A percentile compares a stretch with the other conserved stretches of the same genome.
phyloP scores from a whole-genome alignment of 768 basidiomycete genomes.

The Phaffia australis region DNA sequence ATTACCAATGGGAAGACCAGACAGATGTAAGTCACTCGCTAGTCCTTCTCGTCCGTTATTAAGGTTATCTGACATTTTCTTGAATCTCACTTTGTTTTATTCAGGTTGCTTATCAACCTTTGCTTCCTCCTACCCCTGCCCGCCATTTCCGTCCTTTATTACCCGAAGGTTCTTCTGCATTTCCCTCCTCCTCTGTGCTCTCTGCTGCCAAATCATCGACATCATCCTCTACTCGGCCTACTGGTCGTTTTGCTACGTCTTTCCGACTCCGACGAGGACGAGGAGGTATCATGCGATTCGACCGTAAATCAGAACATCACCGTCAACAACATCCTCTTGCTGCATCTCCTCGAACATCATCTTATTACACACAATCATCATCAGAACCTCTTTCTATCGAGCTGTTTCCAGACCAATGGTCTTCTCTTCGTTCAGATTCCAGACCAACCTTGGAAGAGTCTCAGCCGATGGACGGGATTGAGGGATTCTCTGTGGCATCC shows the following conservation, averaged over 20 bases:
- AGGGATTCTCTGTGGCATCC: slow-evolving; percentile 21
- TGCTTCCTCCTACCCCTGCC: slow-evolving; percentile 35
- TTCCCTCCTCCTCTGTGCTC: neutral
- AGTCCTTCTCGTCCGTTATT: neutral
- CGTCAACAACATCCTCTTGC: neutral
- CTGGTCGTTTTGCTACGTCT: slow-evolving; percentile 35
- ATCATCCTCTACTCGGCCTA: slow-evolving; percentile 30
- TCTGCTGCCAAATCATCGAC: neutral
- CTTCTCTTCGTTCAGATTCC: slow-evolving; percentile 1
- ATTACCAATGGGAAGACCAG: slow-evolving; percentile 75
- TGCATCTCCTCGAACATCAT: too few species aligned
- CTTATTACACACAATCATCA: too few species aligned
- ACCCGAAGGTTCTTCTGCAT: slow-evolving; percentile 28
- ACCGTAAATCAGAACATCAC: slow-evolving; percentile 46
- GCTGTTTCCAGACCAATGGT: slow-evolving; percentile 23
- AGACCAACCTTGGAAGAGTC: slow-evolving; percentile 18
- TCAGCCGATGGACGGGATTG: slow-evolving; percentile 28
- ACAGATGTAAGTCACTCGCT: slow-evolving; percentile 53
- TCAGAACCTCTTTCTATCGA: neutral
- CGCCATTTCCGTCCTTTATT: slow-evolving; percentile 58
- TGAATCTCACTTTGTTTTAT: neutral
- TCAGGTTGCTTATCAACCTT: slow-evolving; percentile 62
- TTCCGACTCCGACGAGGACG: slow-evolving; percentile 71
- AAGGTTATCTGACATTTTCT: slow-evolving; percentile 4
- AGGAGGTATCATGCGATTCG: slow-evolving; percentile 64